Base-by-base conservation (phyloP, 2,329 filamentous ascomycete species). In the Xylaria digitata region DNA sequence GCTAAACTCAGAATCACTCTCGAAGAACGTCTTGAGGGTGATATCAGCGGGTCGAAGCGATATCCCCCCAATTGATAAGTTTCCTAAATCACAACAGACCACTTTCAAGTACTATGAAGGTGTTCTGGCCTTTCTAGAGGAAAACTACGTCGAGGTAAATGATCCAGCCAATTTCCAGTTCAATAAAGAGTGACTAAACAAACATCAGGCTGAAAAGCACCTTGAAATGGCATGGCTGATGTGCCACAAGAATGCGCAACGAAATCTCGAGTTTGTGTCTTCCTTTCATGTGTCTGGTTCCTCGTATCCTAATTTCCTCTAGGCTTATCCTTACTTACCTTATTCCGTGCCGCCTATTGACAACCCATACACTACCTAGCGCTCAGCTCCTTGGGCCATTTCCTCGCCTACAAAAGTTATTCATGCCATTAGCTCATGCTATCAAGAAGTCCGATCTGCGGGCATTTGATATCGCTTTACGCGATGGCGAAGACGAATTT, bases 71-170 rank as follows among this genome's bases (percentile, higher is more conserved):
- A 83, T 97, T 34, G 86, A 90, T 17, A 83, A 87, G 15, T 99
- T 97, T 74, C 95, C 96, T 1, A 93, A 91, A 76, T 91, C 94
- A 2, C 96, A 99, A 75, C 89, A 93, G 70, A 94, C 97, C 46
- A 97, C 95, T 0, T 99, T 97, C 82, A 95, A 94, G 76, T 99
- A 97, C 80, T 98, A 97, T 77, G 89, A 94, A 71, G 96, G 96
- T 11, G 92, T 99, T 5, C 87, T 99, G n/a, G 87, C 90, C 65
- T 99, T 99, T 77, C 80, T 99, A 5, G 94, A 98, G 69, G 96
- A 99, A 77, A 93, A 97, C 76, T 99, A 99, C 75, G 83, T 86
- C 1, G 87, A 92, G 82, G 92, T 93, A 40, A 2, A 65, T 26
- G 13, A 3, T n/a, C 75, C 80, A 67, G 7, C 6, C 1, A 40